Evolutionary conservation across 2,329 filamentous ascomycete genomes (phyloP).

Genomic region (Cryphonectria radicalis): DNA sequence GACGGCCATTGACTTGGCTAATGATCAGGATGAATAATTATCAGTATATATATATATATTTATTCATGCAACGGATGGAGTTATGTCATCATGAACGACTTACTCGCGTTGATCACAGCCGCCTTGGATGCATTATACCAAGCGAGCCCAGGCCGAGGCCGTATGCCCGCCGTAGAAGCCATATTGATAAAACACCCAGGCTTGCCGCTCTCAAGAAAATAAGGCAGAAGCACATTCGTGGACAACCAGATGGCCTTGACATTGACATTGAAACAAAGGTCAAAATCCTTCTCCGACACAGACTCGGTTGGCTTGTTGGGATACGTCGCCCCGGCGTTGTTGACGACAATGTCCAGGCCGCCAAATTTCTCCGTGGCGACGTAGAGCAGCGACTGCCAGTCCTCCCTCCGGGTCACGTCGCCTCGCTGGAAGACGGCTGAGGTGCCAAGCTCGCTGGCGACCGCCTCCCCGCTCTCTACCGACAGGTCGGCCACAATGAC

Average conservation of each 20-base stretch:
- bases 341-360: conserved; percentile 61
- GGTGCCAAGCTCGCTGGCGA: conserved; percentile 48
- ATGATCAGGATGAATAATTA: background rate
- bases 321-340: conserved; percentile 65
- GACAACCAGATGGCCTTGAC: conserved; percentile 69
- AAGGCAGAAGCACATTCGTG: conserved; percentile 61
- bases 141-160: conserved; percentile 65
- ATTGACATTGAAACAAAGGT: conserved; percentile 69
- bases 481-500: conserved; percentile 52
- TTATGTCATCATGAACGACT: background rate
- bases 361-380: conserved; percentile 52
- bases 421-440: conserved; percentile 43
- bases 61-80: too few relatives aligned
- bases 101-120: conserved; percentile 62
- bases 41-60: background rate
- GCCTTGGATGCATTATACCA: conserved; percentile 75
- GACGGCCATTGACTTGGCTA: conserved; percentile 61
- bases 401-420: conserved; percentile 55
- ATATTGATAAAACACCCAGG: conserved; percentile 68
- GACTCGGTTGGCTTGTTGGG: conserved; percentile 64
- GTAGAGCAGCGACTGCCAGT: conserved; percentile 57
- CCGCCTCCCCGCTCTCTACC: conserved; percentile 47
- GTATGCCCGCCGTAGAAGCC: conserved; percentile 63
- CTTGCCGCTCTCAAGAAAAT: conserved; percentile 60
- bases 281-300: conserved; percentile 69